Conservation (phyloP, 805 yeast genomes). For the Ogataea zsoltii region DNA sequence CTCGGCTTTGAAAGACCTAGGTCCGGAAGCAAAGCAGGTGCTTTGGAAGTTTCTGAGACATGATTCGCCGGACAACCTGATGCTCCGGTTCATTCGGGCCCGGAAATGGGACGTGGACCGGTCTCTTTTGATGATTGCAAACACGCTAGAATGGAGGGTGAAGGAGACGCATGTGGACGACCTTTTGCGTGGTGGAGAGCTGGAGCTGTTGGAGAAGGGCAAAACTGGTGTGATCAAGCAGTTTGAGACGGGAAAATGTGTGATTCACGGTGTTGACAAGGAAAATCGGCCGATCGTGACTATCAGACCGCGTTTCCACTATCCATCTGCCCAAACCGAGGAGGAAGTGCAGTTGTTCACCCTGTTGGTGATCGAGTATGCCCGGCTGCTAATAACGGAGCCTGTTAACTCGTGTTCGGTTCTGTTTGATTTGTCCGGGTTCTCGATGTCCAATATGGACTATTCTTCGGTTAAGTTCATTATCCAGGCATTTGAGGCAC, state of each 20-base stretch:
- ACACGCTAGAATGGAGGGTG: slow-evolving; percentile 74
- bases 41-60: slow-evolving; percentile 65
- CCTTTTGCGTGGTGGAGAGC: slow-evolving; percentile 72
- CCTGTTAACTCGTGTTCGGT: slow-evolving; percentile 81
- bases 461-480: slow-evolving; percentile 87
- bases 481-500: slow-evolving; percentile 89
- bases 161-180: slow-evolving; percentile 61
- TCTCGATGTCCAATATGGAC: slow-evolving; percentile 91
- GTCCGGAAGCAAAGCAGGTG: slow-evolving; percentile 52
- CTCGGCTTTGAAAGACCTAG: slow-evolving; percentile 49
- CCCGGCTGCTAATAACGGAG: slow-evolving; percentile 72
- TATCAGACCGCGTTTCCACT: slow-evolving; percentile 78
- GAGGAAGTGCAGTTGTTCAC: slow-evolving; percentile 78
- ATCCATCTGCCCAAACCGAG: slow-evolving; percentile 62
- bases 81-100: slow-evolving; percentile 80
- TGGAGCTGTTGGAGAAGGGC: slow-evolving; percentile 47
- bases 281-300: slow-evolving; percentile 76
- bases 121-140: slow-evolving; percentile 68
- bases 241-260: slow-evolving; percentile 67
- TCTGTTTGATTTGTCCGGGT: slow-evolving; percentile 82
- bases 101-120: slow-evolving; percentile 80
- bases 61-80: slow-evolving; percentile 78
- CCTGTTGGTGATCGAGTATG: slow-evolving; percentile 72
- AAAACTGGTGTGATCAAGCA: slow-evolving; percentile 52
- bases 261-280: slow-evolving; percentile 72